Evolutionary conservation across 805 yeast genomes (phyloP).

Genomic region (Phaffomyces antillensis): DNA sequence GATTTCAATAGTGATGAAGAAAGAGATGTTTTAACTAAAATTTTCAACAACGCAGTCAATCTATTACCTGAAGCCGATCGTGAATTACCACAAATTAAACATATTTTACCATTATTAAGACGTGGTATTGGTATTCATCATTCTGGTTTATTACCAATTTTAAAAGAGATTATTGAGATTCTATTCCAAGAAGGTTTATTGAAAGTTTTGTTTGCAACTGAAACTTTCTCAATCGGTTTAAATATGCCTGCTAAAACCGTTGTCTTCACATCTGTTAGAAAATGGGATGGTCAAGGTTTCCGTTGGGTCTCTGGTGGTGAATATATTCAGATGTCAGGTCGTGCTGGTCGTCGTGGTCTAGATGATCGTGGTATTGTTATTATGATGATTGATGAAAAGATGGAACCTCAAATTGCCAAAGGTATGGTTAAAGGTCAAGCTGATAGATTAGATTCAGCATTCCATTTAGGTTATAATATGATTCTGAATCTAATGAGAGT

Average conservation of each 20-base stretch:
- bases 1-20: slow-evolving; percentile 94
- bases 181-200: slow-evolving; percentile 93
- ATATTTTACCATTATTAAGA: slow-evolving; percentile 77
- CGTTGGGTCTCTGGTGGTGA: slow-evolving; percentile 99
- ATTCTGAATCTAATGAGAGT: slow-evolving; percentile 92
- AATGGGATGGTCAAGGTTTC: slow-evolving; percentile 97
- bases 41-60: slow-evolving; percentile 83
- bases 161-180: slow-evolving; percentile 93
- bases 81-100: slow-evolving; percentile 90
- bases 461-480: slow-evolving; percentile 97
- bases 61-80: slow-evolving; percentile 85
- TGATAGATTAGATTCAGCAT: slow-evolving; percentile 94
- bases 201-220: slow-evolving; percentile 94
- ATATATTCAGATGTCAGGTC: slow-evolving; percentile 98
- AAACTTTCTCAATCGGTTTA: slow-evolving; percentile 95
- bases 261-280: slow-evolving; percentile 93
- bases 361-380: slow-evolving; percentile 99
- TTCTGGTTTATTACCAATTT: slow-evolving; percentile 88
- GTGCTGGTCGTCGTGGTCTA: slow-evolving; percentile 99
- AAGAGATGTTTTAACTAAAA: slow-evolving; percentile 82
- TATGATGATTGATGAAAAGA: slow-evolving; percentile 98
- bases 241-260: slow-evolving; percentile 99
- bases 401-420: slow-evolving; percentile 99
- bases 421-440: slow-evolving; percentile 99
- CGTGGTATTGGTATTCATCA: slow-evolving; percentile 99